phyloP scores from a whole-genome alignment of 371 early-diverging fungal genomes.

The Saksenaea oblongispora region DNA sequence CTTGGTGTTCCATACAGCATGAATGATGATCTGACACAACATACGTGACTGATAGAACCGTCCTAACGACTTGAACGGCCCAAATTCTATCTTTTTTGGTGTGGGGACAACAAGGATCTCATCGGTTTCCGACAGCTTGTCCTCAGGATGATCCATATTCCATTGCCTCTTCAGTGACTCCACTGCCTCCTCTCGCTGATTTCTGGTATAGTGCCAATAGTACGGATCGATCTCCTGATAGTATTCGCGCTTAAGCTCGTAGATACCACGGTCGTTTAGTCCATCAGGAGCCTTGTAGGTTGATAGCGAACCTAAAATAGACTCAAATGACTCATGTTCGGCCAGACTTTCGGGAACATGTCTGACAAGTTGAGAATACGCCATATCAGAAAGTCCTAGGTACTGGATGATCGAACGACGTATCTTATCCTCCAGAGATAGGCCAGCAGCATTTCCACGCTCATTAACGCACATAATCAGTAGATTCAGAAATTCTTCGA shows the following conservation, averaged over 20 bases:
- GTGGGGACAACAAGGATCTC: constrained; percentile 60
- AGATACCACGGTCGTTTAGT: constrained; percentile 79
- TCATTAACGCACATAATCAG: constrained; percentile 85
- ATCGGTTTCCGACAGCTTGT: constrained; percentile 25
- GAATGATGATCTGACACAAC: constrained; percentile 75
- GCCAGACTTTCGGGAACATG: constrained; percentile 81
- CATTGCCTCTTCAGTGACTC: constrained; percentile 57
- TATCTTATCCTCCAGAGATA: constrained; percentile 72
- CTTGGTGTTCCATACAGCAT: constrained; percentile 75
- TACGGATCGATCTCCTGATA: constrained; percentile 88
- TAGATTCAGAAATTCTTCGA: constrained; percentile 85
- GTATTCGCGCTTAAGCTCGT: constrained; percentile 85
- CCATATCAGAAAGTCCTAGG: constrained; percentile 65
- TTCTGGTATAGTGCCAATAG: constrained; percentile 89
- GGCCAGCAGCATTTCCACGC: constrained; percentile 68
- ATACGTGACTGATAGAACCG: constrained; percentile 68
- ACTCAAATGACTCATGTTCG: constrained; percentile 77
- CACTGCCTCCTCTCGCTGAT: constrained; percentile 88
- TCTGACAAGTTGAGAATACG: constrained; percentile 86
- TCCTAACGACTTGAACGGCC: constrained; percentile 74
- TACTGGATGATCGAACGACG: constrained; percentile 88
- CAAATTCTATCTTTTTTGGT: constrained; percentile 58
- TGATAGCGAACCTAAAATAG: constrained; percentile 73
- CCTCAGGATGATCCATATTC: constrained; percentile 23
- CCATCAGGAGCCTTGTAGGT: constrained; percentile 83